Evolutionary conservation across 257 asterid genomes (phyloP).

Genomic region (Lithospermum erythrorhizon): DNA sequence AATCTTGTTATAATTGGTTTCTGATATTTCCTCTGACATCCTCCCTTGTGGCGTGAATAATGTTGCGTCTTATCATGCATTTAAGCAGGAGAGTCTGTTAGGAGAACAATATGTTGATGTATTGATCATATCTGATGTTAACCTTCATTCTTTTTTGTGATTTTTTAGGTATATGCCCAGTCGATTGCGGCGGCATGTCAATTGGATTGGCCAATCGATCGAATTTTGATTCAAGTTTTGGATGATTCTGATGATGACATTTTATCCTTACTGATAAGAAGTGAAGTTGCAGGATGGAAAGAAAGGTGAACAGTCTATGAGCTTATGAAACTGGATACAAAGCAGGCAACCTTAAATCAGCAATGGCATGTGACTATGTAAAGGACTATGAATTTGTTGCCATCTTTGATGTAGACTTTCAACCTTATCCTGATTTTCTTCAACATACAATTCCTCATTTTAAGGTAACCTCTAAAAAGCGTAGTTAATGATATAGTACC

Average conservation of each 20-base stretch:
- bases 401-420: slow-evolving; percentile 81
- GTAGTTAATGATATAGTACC: not conserved
- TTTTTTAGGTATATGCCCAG: slow-evolving; percentile 60
- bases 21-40: too few species aligned
- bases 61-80: too few species aligned
- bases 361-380: slow-evolving; percentile 85
- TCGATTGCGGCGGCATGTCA: slow-evolving; percentile 83
- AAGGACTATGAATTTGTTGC: slow-evolving; percentile 80
- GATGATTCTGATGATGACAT: slow-evolving; percentile 86
- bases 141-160: not conserved
- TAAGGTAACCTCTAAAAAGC: slow-evolving; percentile 37
- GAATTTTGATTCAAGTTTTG: slow-evolving; percentile 68
- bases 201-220: slow-evolving; percentile 88
- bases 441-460: slow-evolving; percentile 78
- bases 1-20: too few species aligned
- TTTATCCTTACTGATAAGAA: slow-evolving; percentile 50
- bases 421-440: slow-evolving; percentile 84
- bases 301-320: too few species aligned
- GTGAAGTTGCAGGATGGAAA: slow-evolving; percentile 65
- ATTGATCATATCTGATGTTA: too few species aligned
- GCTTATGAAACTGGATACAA: slow-evolving; percentile 76
- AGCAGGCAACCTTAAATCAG: slow-evolving; percentile 93
- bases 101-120: too few species aligned
- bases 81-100: too few species aligned
- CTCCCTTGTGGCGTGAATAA: too few species aligned